Evolutionary conservation across 345 rosid genomes (phyloP).

Genomic region (Corymbia maculata): DNA sequence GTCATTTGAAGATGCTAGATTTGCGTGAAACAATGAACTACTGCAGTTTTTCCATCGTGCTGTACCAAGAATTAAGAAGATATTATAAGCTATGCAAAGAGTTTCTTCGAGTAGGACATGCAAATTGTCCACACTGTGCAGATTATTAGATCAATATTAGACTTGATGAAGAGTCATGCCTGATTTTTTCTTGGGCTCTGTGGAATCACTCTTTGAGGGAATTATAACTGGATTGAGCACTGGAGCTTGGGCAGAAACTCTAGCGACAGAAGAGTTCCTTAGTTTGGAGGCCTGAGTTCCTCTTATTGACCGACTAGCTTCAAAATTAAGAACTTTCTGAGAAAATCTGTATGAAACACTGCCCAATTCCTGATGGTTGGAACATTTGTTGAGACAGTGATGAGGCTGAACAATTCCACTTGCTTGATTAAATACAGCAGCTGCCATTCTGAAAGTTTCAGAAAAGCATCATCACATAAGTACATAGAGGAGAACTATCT

Average conservation of each 20-base stretch:
- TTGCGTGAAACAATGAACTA: background rate
- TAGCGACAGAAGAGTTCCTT: constrained; percentile 22
- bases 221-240: constrained; percentile 46
- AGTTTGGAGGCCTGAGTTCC: constrained; percentile 5
- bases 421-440: constrained; percentile 43
- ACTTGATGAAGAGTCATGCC: constrained; percentile 21
- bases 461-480: background rate
- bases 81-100: background rate
- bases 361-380: constrained; percentile 14
- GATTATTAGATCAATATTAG: background rate
- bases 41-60: background rate
- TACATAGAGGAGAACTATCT: background rate
- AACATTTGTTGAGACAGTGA: constrained; percentile 17
- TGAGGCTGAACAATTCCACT: constrained; percentile 24
- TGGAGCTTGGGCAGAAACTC: constrained; percentile 44
- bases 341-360: constrained; percentile 15
- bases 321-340: constrained; percentile 18
- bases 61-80: background rate
- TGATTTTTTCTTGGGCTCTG: constrained; percentile 42
- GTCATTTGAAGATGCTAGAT: background rate
- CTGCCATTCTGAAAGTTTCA: constrained; percentile 53
- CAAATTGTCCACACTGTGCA: background rate
- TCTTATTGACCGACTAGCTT: constrained; percentile 12
- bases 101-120: background rate
- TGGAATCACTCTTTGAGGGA: constrained; percentile 28